These are phyloP conservation scores for Gastrodia elata DNA, from an alignment of 106 monocot genomes.

Conservation along the genomic window DNA sequence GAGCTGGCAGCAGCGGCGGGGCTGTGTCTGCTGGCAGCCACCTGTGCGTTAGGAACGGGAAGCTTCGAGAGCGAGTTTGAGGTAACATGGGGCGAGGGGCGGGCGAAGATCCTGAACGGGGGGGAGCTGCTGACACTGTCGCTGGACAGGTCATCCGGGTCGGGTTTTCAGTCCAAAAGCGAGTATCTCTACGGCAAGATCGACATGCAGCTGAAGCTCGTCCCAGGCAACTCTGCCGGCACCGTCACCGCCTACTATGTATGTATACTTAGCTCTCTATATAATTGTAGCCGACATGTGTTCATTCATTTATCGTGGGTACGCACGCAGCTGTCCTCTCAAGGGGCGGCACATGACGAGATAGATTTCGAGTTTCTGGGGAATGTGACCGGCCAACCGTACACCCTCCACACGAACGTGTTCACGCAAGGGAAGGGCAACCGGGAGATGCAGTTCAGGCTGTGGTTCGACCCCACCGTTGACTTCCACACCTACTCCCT, in stretches of 20 bases:
- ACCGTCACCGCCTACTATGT: constrained; percentile 20
- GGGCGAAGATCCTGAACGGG: constrained; percentile 8
- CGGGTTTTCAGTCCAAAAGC: constrained; percentile 16
- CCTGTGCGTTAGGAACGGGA: background rate
- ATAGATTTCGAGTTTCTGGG: constrained; percentile 63
- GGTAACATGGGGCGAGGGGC: constrained; percentile 17
- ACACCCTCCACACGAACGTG: constrained; percentile 64
- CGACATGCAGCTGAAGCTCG: constrained; percentile 25
- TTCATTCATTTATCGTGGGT: background rate
- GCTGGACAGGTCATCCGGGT: constrained; percentile 11
- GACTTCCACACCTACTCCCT: constrained; percentile 59
- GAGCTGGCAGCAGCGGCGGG: too few relatives aligned
- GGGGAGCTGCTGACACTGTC: constrained; percentile 14
- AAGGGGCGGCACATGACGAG: constrained; percentile 27
- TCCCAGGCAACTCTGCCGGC: constrained; percentile 19
- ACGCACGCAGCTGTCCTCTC: constrained; percentile 8
- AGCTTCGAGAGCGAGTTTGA: constrained; percentile 12
- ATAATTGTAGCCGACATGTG: background rate
- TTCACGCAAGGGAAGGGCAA: constrained; percentile 44
- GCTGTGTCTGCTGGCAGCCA: background rate
- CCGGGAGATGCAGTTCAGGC: constrained; percentile 39
- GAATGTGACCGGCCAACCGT: constrained; percentile 38
- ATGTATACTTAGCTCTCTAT: background rate
- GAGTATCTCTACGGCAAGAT: constrained; percentile 20
- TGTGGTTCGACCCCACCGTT: constrained; percentile 56